A percentile compares a stretch with the other conserved stretches of the same genome.
These are phyloP conservation scores for Wickerhamiella allomyrinae DNA, from an alignment of 805 yeast species.

Conservation along the genomic window DNA sequence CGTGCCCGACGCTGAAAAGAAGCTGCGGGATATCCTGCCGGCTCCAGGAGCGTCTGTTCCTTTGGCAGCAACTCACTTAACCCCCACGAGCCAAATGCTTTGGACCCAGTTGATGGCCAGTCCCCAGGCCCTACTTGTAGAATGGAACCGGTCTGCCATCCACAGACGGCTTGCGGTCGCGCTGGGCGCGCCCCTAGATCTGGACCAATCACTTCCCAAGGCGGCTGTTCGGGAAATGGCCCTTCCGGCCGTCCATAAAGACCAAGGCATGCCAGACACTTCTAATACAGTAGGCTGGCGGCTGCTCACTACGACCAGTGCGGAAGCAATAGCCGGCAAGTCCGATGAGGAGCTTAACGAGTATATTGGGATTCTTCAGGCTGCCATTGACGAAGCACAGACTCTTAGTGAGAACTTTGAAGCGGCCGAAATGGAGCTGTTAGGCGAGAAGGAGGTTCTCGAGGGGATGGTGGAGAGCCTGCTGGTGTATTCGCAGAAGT, in stretches of 20 bases:
- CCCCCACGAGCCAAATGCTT: slow-evolving; percentile 21
- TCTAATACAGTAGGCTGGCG: slow-evolving; percentile 20
- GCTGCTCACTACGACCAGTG: slow-evolving; percentile 23
- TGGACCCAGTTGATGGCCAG: slow-evolving; percentile 34
- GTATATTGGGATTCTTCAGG: slow-evolving; percentile 25
- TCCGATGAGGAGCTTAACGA: slow-evolving; percentile 25
- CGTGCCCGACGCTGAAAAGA: background rate
- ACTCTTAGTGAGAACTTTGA: slow-evolving; percentile 37
- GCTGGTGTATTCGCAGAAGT: slow-evolving; percentile 70
- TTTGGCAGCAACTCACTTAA: background rate
- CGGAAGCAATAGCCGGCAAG: slow-evolving; percentile 27
- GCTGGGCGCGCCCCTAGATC: slow-evolving; percentile 59
- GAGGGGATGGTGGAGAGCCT: slow-evolving; percentile 81
- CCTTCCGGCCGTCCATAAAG: slow-evolving; percentile 8
- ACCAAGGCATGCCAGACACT: slow-evolving; percentile 8
- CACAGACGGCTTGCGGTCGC: slow-evolving; percentile 49
- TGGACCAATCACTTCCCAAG: slow-evolving; percentile 39
- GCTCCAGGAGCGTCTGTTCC: slow-evolving; percentile 4
- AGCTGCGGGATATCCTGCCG: slow-evolving; percentile 2
- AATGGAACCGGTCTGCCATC: slow-evolving; percentile 56
- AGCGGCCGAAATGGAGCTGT: slow-evolving; percentile 33
- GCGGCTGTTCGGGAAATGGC: slow-evolving; percentile 11
- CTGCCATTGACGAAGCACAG: slow-evolving; percentile 28
- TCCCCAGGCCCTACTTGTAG: slow-evolving; percentile 41
- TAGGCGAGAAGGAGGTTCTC: slow-evolving; percentile 57